A percentile compares a stretch with the other conserved stretches of the same genome.
These are phyloP conservation scores for Tetrahymena thermophila DNA, from an alignment of 73 alveolate genomes.

Conservation along the genomic window DNA sequence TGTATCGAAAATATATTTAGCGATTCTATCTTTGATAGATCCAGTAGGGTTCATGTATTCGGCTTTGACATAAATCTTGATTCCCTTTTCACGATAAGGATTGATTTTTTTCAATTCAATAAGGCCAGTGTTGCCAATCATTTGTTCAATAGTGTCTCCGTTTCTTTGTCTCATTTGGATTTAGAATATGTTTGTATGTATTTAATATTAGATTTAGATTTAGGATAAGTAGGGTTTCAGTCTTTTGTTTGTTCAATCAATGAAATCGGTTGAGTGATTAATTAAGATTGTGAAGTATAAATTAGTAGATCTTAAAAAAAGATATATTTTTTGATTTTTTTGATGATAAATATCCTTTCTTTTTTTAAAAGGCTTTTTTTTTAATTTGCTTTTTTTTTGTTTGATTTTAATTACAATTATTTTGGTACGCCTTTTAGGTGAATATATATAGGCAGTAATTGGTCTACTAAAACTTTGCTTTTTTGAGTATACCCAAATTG, in stretches of 20 bases:
- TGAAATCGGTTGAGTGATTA: background rate
- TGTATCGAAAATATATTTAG: slow-evolving; percentile 2
- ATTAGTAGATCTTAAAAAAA: background rate
- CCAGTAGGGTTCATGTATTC: slow-evolving; percentile 66
- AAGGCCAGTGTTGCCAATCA: background rate
- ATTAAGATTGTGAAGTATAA: background rate
- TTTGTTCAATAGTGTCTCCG: background rate
- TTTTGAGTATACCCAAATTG: background rate
- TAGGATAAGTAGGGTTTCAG: background rate
- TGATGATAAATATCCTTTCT: background rate
- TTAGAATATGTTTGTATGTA: background rate
- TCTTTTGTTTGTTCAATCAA: background rate
- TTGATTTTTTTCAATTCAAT: background rate
- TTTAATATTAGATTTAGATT: background rate
- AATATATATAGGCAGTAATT: background rate
- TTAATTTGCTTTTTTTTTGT: background rate
- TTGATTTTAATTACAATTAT: background rate
- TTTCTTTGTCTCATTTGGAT: background rate
- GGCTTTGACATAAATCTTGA: slow-evolving; percentile 21
- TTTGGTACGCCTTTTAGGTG: background rate
- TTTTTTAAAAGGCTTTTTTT: background rate
- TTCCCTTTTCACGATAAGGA: background rate
- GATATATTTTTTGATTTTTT: background rate
- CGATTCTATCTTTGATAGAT: slow-evolving; percentile 62
- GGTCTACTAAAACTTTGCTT: background rate